Percentiles rank a stretch among this genome's conserved stretches.
Evolutionary conservation across 2,329 filamentous ascomycete genomes (phyloP).

Genomic region (Helminthosporium solani): DNA sequence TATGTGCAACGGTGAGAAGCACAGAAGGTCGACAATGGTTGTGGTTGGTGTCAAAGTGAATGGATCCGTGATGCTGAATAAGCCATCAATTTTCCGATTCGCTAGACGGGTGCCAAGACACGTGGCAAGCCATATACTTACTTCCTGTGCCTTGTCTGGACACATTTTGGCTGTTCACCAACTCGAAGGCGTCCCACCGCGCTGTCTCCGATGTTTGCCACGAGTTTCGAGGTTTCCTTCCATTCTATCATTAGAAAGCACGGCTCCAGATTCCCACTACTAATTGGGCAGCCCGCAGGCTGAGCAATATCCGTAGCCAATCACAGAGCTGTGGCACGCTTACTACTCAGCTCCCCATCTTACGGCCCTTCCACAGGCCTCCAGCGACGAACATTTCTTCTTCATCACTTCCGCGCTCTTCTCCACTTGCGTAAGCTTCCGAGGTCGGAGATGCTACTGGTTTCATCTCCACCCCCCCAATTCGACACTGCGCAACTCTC

Average conservation of each 20-base stretch:
- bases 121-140: not conserved
- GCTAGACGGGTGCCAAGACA: not conserved
- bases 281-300: slow-evolving; percentile 4
- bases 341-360: slow-evolving; percentile 7
- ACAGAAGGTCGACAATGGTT: not conserved
- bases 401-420: not conserved
- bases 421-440: not conserved
- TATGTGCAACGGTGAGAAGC: not conserved
- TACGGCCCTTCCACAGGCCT: slow-evolving; percentile 9
- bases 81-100: not conserved
- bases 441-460: too few relatives aligned
- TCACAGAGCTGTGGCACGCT: not conserved
- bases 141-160: not conserved
- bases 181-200: not conserved
- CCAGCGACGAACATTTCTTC: slow-evolving; percentile 4
- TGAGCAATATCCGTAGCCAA: slow-evolving; percentile 7
- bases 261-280: not conserved
- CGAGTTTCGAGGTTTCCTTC: slow-evolving; percentile 1
- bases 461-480: not conserved
- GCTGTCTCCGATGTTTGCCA: not conserved
- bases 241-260: slow-evolving; percentile 9
- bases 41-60: not conserved
- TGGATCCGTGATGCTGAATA: too few relatives aligned
- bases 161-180: not conserved
- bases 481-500: not conserved